Percentiles rank a stretch among this genome's conserved stretches.
Conservation (phyloP, 257 asterid genomes). For the Avicennia marina region DNA sequence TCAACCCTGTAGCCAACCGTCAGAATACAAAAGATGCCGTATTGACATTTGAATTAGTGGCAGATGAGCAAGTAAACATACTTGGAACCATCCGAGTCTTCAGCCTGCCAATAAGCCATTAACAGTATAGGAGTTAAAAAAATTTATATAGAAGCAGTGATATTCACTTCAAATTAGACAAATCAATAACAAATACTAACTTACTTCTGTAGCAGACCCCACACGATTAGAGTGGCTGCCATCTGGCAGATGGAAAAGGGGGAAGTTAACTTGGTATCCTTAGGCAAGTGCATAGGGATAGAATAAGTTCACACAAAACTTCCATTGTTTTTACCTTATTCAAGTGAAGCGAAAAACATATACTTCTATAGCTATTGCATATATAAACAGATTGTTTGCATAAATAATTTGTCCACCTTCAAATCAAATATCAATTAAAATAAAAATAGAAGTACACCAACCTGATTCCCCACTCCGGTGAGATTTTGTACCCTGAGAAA, state of each 20-base stretch:
- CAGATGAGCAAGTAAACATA: conserved; percentile 34
- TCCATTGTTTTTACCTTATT: no score
- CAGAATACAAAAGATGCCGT: conserved; percentile 17
- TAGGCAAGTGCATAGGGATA: no score
- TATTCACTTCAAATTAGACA: background rate
- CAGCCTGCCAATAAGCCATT: conserved; percentile 50
- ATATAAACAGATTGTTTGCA: background rate
- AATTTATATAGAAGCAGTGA: background rate
- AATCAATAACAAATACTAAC: conserved; percentile 8
- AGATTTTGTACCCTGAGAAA: conserved; percentile 47
- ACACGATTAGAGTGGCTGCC: conserved; percentile 21
- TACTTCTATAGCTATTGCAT: background rate
- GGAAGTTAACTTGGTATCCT: conserved; percentile 9
- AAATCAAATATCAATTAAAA: background rate
- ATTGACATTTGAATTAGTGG: conserved; percentile 11
- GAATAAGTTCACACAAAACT: no score
- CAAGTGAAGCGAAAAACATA: no score
- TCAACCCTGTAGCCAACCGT: conserved; percentile 59
- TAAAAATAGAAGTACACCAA: conserved; percentile 24
- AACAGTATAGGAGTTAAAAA: conserved; percentile 19
- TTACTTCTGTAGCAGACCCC: conserved; percentile 32
- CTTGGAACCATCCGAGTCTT: conserved; percentile 77
- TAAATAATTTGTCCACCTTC: background rate
- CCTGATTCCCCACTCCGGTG: conserved; percentile 43
- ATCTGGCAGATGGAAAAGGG: conserved; percentile 29